A percentile compares a stretch with the other conserved stretches of the same genome.
Evolutionary conservation across 1,139 yeast species (phyloP).

Genomic region (Spathaspora sp.): DNA sequence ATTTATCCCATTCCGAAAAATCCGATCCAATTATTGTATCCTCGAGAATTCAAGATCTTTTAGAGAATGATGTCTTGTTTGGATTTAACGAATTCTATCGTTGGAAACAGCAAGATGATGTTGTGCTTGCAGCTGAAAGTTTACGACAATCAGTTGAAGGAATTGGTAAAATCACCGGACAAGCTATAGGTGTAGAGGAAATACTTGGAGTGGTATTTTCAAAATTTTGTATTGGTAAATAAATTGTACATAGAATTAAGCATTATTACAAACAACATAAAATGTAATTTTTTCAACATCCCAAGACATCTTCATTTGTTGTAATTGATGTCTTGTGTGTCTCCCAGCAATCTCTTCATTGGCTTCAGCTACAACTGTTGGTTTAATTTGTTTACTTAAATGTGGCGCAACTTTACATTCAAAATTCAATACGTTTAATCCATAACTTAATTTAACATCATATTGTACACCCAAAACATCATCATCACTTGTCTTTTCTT

Average conservation of each 20-base stretch:
- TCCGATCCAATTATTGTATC: constrained; percentile 71
- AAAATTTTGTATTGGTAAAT: constrained; percentile 92
- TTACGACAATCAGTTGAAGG: constrained; percentile 77
- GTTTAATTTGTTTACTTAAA: constrained; percentile 34
- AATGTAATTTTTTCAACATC: constrained; percentile 46
- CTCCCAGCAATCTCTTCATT: constrained; percentile 33
- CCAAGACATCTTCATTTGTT: constrained; percentile 49
- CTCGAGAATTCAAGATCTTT: constrained; percentile 69
- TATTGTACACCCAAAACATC: constrained; percentile 37
- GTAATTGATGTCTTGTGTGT: constrained; percentile 49
- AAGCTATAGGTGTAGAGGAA: constrained; percentile 86
- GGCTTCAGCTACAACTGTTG: constrained; percentile 19
- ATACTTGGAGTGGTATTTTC: constrained; percentile 88
- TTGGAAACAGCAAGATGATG: constrained; percentile 58
- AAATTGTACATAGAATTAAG: constrained; percentile 13
- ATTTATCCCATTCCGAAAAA: constrained; percentile 46
- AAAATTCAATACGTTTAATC: constrained; percentile 47
- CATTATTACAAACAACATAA: constrained; percentile 26
- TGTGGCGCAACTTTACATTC: constrained; percentile 47
- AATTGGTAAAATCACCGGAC: constrained; percentile 89
- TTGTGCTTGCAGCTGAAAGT: constrained; percentile 80
- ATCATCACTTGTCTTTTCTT: constrained; percentile 24
- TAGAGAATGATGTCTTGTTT: constrained; percentile 68
- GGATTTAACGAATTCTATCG: constrained; percentile 64
- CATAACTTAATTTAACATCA: constrained; percentile 49